These are phyloP conservation scores for Russula vinacea DNA, from an alignment of 768 basidiomycete species.

Conservation along the genomic window DNA sequence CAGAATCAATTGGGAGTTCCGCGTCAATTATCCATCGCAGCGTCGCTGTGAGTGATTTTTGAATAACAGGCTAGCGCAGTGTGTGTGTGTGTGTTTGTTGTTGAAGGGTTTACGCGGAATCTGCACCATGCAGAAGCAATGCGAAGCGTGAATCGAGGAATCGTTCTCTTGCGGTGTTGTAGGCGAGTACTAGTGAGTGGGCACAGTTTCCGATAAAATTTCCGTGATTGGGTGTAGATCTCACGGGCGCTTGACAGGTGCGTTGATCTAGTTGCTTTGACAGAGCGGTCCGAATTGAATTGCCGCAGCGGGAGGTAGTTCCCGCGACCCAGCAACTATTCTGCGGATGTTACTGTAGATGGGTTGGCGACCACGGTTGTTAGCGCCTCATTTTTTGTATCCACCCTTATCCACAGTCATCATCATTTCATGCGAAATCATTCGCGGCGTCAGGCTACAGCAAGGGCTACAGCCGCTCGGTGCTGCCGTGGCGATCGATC, in stretches of 20 bases:
- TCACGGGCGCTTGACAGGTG: constrained; percentile 22
- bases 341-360: too few relatives aligned
- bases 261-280: constrained; percentile 32
- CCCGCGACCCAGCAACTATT: too few relatives aligned
- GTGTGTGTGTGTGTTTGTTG: background rate
- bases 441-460: background rate
- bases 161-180: constrained; percentile 49
- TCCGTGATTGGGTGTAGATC: background rate
- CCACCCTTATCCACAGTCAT: background rate
- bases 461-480: too few relatives aligned
- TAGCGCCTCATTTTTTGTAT: background rate
- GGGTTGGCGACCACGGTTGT: too few relatives aligned
- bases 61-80: background rate
- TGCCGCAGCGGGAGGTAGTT: too few relatives aligned
- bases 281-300: too few relatives aligned
- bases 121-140: constrained; percentile 44
- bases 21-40: constrained; percentile 18
- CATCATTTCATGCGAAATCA: background rate
- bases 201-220: too few relatives aligned
- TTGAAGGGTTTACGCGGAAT: constrained; percentile 15
- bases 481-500: too few relatives aligned
- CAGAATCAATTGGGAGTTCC: constrained; percentile 37
- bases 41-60: background rate
- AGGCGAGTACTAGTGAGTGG: constrained; percentile 46
- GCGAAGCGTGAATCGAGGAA: constrained; percentile 36